These are phyloP conservation scores for Silene conica DNA, from an alignment of 148 eudicot genomes.

Conservation along the genomic window DNA sequence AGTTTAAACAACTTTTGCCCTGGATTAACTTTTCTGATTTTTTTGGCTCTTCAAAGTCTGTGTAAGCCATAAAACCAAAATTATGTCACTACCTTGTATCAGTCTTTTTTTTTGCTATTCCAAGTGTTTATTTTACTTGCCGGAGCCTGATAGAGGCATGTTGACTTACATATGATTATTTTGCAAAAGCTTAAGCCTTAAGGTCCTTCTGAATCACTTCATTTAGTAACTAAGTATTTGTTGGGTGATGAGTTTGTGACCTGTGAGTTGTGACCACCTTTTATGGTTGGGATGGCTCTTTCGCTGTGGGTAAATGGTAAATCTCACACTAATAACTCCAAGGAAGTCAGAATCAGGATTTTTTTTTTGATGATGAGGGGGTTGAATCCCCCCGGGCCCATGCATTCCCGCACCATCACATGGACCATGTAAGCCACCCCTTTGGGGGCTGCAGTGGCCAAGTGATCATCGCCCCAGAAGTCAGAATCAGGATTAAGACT, in stretches of 20 bases:
- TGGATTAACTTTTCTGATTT: conserved; percentile 1
- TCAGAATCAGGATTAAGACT: neutral
- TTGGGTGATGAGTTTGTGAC: neutral
- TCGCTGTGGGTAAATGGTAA: neutral
- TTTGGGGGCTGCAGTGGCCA: too few relatives aligned
- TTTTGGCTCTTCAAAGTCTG: neutral
- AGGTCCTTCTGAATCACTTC: neutral
- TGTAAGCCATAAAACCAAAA: neutral
- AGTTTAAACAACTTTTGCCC: conserved; percentile 9
- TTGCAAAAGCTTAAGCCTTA: neutral
- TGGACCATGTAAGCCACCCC: too few relatives aligned
- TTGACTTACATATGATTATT: neutral
- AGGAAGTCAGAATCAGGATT: neutral
- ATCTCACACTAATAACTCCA: neutral
- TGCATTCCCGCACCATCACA: too few relatives aligned
- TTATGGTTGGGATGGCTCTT: neutral
- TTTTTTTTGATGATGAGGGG: too few relatives aligned
- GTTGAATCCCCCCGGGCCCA: too few relatives aligned
- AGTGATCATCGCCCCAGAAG: too few relatives aligned
- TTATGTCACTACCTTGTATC: neutral
- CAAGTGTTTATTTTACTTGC: neutral
- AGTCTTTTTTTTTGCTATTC: neutral
- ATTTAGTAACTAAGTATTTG: neutral
- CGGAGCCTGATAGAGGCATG: neutral
- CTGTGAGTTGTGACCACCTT: neutral